Percentiles rank a stretch among this genome's conserved stretches.
Evolutionary conservation across 83 land plant species (phyloP).

Genomic region (Isoetes engelmannii): DNA sequence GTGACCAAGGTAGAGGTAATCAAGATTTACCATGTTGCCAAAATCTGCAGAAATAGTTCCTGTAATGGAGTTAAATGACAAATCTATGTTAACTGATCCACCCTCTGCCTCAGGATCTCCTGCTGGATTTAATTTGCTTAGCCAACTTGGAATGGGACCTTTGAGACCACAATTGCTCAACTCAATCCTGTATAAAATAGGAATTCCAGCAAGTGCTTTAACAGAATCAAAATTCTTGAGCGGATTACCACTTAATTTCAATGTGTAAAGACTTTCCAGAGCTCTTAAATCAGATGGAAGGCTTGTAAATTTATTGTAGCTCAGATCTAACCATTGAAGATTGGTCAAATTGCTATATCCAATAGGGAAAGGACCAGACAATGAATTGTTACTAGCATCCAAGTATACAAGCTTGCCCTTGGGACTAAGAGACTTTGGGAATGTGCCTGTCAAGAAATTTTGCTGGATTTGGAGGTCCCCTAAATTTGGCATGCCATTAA

Average conservation of each 20-base stretch:
- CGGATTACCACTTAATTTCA: neutral
- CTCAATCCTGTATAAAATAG: neutral
- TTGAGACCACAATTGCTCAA: neutral
- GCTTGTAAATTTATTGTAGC: no score
- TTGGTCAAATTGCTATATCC: no score
- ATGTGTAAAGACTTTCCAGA: neutral
- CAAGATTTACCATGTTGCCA: neutral
- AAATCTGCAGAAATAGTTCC: neutral
- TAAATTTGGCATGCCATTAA: no score
- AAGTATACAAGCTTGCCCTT: no score
- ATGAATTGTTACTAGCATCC: no score
- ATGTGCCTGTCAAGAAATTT: no score
- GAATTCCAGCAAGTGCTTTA: neutral
- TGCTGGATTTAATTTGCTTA: neutral
- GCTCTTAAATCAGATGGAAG: no score
- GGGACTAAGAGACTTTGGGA: no score
- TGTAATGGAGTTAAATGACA: neutral
- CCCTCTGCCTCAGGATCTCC: neutral
- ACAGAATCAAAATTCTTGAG: neutral
- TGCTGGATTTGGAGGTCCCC: no score
- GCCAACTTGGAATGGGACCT: no score
- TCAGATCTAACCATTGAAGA: no score
- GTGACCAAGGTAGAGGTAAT: neutral
- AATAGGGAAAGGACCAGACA: no score
- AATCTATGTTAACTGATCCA: neutral